Base-by-base conservation (phyloP, 1,284 basidiomycete genomes). In the Ustilago bromivora region DNA sequence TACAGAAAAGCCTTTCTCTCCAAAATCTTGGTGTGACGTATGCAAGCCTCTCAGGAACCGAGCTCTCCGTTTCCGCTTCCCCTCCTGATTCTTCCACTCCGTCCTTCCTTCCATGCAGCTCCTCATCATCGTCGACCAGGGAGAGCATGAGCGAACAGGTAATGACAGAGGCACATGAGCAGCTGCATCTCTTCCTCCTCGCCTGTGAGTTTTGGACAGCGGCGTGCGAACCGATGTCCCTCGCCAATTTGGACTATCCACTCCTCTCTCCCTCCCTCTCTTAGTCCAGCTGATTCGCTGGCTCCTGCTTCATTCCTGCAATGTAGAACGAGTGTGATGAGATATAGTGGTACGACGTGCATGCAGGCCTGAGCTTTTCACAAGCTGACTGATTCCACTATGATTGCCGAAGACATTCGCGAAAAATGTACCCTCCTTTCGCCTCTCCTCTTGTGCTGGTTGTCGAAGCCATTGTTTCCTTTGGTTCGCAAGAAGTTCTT, bases 41-140 rank as follows among this genome's bases (percentile, higher is more conserved):
- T 56, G 54, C 54, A 54, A 54, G 31, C n/a, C 17, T 13, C 28
- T 56, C 54, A 56, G 54, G 38, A 56, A 56, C 54, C 38, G 35
- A 54, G 34, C 34, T 11, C 19, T 51, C 49, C 49, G 28, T 28
- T 19, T 32, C 49, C 49, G 49, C 49, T 51, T 8, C 13, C 15
- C 38, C 38, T 10, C 38, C 15, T 15, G 38, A 11, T 9, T 15
- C 4, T 32, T 28, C 13, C 47, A 8, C 31, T 31, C 49, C 49
- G 23, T 32, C 38, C 38, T 11, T 40, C 15, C 11, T 32, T 51
- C 49, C 49, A 51, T 51, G 49, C 49, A 51, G 49, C 35, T 56
- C 36, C 35, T 56, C 23, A 38, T 54, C 34, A 54, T 54, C 23
- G 10, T 32, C 46, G 23, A 10, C 12, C 46, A 23, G 4, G 7